Evolutionary conservation across 2,329 filamentous ascomycete genomes (phyloP), one percentile per base, ranked within the genome.

Genomic region (Aureobasidium melanogenum): DNA sequence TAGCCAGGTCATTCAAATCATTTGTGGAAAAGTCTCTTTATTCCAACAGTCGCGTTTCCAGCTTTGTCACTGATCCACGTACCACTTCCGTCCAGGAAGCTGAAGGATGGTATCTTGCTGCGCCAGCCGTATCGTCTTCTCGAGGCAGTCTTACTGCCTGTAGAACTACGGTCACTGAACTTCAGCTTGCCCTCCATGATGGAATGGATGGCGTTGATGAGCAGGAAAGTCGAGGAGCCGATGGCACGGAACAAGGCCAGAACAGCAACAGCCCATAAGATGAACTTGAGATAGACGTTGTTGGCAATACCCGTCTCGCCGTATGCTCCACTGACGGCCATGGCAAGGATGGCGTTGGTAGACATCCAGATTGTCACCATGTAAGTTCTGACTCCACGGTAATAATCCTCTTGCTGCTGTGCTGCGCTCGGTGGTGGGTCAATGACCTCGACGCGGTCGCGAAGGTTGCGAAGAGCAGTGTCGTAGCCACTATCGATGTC

Each of bases 401-500:
- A 99, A 82, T 99, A 99, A 76, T 99, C 94, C 74, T 99, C 94
- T 74, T 99, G 94, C 75, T 91, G 77, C 76, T 97, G 94, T 0
- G 84, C 80, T 68, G 97, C 93, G 46, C 83, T 86, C 17, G 84
- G 68, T 0, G 79, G 74, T 0, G 82, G 73, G 14, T 75, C 72
- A 12, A 88, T 80, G 0, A 97, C 93, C 72, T 96, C 91, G 68
- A 99, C 81, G 47, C 94, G 84, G 71, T 99, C 94, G 56, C 94
- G 89, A 5, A 99, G 87, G 73, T 99, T 99, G 64, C 94, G 89
- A 28, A 99, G 85, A 0, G 94, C 94, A 73, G 97, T 93, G 71
- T 99, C 94, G 75, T 99, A 99, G 26, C 93, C 94, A 30, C 87
- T 92, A 76, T 99, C 94, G 72, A 99, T 99, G 73, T 99, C 94